Evolutionary conservation across 2,329 filamentous ascomycete species (phyloP), one percentile per base, ranked within the genome.

Genomic region (Pseudocercospora macadamiae): DNA sequence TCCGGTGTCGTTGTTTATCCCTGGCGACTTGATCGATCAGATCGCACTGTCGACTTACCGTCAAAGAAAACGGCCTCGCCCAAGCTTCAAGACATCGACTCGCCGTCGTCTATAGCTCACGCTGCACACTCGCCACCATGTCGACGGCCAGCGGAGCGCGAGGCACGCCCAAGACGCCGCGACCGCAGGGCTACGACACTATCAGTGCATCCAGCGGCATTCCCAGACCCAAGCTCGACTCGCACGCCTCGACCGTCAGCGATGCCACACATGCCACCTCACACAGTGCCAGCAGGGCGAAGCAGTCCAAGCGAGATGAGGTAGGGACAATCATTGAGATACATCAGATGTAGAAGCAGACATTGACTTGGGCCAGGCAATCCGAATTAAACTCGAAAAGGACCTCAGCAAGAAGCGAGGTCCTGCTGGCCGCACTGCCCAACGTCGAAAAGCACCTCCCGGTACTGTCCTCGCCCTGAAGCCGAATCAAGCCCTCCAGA

Each of bases 321-420:
- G 95, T 99, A 82, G 26, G 67, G 14, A 6, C 32, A 42, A 39
- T 25, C 21, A 51, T n/a, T 26, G 14, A 45, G 18, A 39, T 23
- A 21, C 18, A 36, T 12, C 51, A 23, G 23, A 21, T 21, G 51
- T 30, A 14, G n/a, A n/a, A 51, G 4, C 28, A 21, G 26, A 25
- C 26, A 48, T 57, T 59, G 55, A 60, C 52, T 39, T 18, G 25
- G 16, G 44, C 12, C 16, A 42, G 95, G 95, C 95, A 53, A 97
- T 99, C 74, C 91, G 95, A 71, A 88, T 87, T 72, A 97, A 97
- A 82, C 89, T 99, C 82, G 95, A 99, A 82, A 93, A 86, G 73
- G 95, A 99, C 75, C 88, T 99, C 79, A 96, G 86, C 84, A 97
- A 97, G 82, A 97, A 97, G 86, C 96, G 92, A 79, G 86, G 91